phyloP scores from a whole-genome alignment of 2,329 filamentous ascomycete genomes.

The Aureobasidium leucospermi region DNA sequence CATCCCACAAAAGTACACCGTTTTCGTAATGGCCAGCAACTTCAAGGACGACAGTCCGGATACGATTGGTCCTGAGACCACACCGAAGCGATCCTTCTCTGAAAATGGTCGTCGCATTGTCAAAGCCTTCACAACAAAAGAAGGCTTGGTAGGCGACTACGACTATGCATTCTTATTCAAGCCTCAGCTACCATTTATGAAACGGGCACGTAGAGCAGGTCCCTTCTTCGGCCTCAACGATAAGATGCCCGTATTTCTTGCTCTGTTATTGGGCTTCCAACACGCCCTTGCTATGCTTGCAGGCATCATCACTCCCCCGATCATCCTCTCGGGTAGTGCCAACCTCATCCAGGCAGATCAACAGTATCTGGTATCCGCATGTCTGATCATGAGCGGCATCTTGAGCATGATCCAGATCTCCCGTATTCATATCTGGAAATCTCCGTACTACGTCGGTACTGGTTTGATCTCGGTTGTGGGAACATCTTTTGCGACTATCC shows the following conservation, averaged over 20 bases:
- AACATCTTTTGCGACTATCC: conserved; percentile 70
- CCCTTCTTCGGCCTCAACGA: conserved; percentile 84
- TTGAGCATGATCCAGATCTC: conserved; percentile 72
- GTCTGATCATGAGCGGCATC: conserved; percentile 70
- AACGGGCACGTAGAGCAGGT: conserved; percentile 49
- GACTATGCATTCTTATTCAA: conserved; percentile 86
- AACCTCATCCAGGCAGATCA: conserved; percentile 55
- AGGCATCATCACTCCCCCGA: conserved; percentile 66
- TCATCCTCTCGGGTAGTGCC: conserved; percentile 61
- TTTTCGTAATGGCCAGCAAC: conserved; percentile 5
- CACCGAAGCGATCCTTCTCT: conserved; percentile 34
- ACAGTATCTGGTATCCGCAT: conserved; percentile 72
- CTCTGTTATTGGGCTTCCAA: conserved; percentile 68
- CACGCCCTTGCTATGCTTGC: conserved; percentile 67
- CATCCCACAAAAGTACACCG: neutral
- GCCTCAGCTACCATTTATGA: conserved; percentile 76
- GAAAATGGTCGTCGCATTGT: conserved; percentile 34
- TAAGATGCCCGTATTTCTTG: conserved; percentile 66
- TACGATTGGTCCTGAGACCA: conserved; percentile 37
- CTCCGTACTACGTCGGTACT: conserved; percentile 69
- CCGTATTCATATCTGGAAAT: conserved; percentile 63
- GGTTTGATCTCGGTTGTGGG: conserved; percentile 74
- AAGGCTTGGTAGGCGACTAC: conserved; percentile 77
- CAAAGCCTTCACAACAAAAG: conserved; percentile 45
- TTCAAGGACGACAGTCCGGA: conserved; percentile 37